Base-by-base conservation (phyloP, 2,329 filamentous ascomycete species). In the Chaetothyriales sp. region DNA sequence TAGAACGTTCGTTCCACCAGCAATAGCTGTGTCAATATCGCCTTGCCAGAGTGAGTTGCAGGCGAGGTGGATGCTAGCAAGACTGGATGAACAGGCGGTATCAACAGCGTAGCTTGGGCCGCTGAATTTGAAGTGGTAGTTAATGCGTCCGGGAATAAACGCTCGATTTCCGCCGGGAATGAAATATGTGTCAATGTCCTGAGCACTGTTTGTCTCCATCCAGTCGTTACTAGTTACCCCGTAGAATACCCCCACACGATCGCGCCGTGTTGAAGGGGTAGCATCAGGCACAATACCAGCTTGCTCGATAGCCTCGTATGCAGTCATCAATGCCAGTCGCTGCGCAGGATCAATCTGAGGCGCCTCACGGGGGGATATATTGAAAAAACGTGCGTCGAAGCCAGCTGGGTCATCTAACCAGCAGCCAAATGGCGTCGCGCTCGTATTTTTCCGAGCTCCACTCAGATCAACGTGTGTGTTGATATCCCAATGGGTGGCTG, bases 301-400 rank as follows among this genome's bases (percentile, higher is more conserved):
- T 79, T 86, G 86, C 65, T 92, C 86, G 46, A 92, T 73, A 0
- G 86, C 86, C 63, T 90, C 86, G 60, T 88, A 90, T 0, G 85
- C 85, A 2, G 85, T 88, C 7, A 82, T 78, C 19, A 92, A 70
- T 2, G 83, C 83, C 58, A 89, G 74, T 60, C 86, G 77, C 65
- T 88, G 85, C 77, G 87, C 86, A 0, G 86, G 86, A 64, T 90
- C 86, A 1, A 84, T 88, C 63, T 89, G 84, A 49, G 80, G 78
- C 28, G 86, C 86, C 67, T 90, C 85, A 60, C 84, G 79, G 5
- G 85, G 85, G 33, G 85, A 89, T 82, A 90, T 89, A 67, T 88
- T 88, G 77, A 90, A 90, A 69, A 90, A 89, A 1, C 82, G 75
- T 18, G 84, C 82, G 61, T 90, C 86, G 62, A 90, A 90, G 46